A percentile compares a stretch with the other conserved stretches of the same genome.
Conservation (phyloP, 2,329 filamentous ascomycete species). For the Fusarium sp. region DNA sequence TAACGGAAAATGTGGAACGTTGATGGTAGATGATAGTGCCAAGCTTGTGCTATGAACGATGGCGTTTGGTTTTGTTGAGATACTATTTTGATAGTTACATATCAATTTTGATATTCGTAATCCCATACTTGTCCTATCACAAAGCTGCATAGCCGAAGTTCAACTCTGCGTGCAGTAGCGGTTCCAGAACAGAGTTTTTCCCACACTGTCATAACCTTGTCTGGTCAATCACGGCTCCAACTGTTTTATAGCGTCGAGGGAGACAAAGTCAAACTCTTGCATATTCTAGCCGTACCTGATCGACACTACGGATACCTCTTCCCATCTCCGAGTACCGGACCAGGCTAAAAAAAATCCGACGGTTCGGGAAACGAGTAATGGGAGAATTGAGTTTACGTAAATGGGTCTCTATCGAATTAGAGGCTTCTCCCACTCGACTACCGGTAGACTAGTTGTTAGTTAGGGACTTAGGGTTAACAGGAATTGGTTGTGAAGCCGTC, state of each 20-base stretch:
- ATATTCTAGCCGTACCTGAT: slow-evolving; percentile 26
- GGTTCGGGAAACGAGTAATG: slow-evolving; percentile 14
- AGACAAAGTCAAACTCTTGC: slow-evolving; percentile 16
- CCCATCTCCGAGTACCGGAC: slow-evolving; percentile 11
- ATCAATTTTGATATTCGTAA: not conserved
- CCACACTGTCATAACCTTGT: slow-evolving; percentile 4
- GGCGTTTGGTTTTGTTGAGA: slow-evolving; percentile 23
- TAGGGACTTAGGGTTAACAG: not conserved
- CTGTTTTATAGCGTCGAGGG: not conserved
- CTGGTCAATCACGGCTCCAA: slow-evolving; percentile 8
- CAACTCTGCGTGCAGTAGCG: not conserved
- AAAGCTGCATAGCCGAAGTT: not conserved
- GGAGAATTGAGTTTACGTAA: slow-evolving; percentile 19
- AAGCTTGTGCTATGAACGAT: slow-evolving; percentile 1
- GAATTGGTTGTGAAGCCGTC: slow-evolving; percentile 3
- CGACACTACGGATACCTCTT: slow-evolving; percentile 9
- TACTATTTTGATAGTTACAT: not conserved
- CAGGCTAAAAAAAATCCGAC: slow-evolving; percentile 1
- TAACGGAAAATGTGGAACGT: slow-evolving; percentile 9
- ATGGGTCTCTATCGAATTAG: slow-evolving; percentile 14
- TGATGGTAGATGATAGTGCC: not conserved
- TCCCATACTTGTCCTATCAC: not conserved
- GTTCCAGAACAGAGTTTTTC: slow-evolving; percentile 13
- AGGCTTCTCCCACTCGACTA: not conserved
- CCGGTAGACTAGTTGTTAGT: not conserved